Evolutionary conservation across 768 basidiomycete genomes (phyloP).

Genomic region (Mycena haematopus): DNA sequence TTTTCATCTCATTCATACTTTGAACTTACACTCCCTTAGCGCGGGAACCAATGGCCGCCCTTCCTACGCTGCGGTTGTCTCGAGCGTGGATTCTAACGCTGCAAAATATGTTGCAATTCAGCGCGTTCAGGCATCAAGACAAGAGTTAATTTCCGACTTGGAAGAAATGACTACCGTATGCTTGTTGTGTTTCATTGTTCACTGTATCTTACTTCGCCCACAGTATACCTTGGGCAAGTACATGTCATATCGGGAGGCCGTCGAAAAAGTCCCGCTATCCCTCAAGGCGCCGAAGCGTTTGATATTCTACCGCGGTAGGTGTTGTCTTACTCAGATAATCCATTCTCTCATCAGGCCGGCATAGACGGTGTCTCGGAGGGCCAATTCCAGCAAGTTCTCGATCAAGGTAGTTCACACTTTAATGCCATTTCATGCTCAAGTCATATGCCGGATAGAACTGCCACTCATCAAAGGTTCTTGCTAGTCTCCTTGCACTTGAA

Average conservation of each 20-base stretch:
- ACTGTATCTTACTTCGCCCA: slow-evolving; percentile 57
- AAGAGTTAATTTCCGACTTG: slow-evolving; percentile 83
- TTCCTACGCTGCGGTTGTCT: slow-evolving; percentile 82
- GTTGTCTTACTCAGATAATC: neutral
- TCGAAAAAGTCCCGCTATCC: slow-evolving; percentile 55
- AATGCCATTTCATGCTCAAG: neutral
- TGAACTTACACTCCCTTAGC: slow-evolving; percentile 66
- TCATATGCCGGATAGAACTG: slow-evolving; percentile 54
- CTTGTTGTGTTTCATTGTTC: slow-evolving; percentile 46
- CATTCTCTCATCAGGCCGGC: slow-evolving; percentile 28
- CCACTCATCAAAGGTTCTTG: slow-evolving; percentile 60
- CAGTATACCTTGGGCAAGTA: slow-evolving; percentile 62
- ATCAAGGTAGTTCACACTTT: slow-evolving; percentile 48
- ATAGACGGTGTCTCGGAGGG: slow-evolving; percentile 63
- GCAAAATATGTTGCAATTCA: slow-evolving; percentile 76
- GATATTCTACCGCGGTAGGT: slow-evolving; percentile 75
- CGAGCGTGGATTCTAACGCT: slow-evolving; percentile 74
- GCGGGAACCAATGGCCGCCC: slow-evolving; percentile 78
- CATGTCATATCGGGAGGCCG: slow-evolving; percentile 55
- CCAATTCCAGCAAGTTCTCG: slow-evolving; percentile 60
- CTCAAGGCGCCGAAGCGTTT: slow-evolving; percentile 65
- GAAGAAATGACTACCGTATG: slow-evolving; percentile 61
- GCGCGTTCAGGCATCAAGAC: slow-evolving; percentile 62
- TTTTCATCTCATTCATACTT: neutral
- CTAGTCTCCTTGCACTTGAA: slow-evolving; percentile 35